Evolutionary conservation across 768 basidiomycete genomes (phyloP).

Genomic region (Panellus pusillus): DNA sequence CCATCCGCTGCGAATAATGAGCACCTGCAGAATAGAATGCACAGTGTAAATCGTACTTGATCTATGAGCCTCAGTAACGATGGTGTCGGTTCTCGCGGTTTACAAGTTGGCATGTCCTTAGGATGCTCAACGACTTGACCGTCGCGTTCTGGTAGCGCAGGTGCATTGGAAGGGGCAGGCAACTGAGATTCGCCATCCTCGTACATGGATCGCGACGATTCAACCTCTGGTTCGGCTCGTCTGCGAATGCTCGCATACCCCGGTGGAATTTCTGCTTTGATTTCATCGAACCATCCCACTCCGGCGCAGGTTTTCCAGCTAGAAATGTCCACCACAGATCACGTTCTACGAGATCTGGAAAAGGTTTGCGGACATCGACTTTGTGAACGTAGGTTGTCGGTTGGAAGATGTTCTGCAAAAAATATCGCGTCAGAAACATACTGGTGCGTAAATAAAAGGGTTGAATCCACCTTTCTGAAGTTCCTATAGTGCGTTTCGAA

Average conservation of each 20-base stretch:
- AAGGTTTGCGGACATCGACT: conserved; percentile 32
- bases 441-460: not conserved
- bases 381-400: conserved; percentile 51
- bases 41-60: conserved; percentile 50
- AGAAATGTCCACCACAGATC: conserved; percentile 82
- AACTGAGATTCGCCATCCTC: conserved; percentile 20
- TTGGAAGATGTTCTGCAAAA: conserved; percentile 62
- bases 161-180: conserved; percentile 42
- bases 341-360: conserved; percentile 73
- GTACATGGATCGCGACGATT: conserved; percentile 5
- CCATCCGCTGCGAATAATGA: conserved; percentile 50
- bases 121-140: conserved; percentile 7
- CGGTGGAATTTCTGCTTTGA: conserved; percentile 31
- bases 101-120: conserved; percentile 17
- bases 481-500: conserved; percentile 64
- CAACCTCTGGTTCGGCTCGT: conserved; percentile 25
- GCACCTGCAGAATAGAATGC: conserved; percentile 10
- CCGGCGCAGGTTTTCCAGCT: conserved; percentile 62
- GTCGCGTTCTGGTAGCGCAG: conserved; percentile 24
- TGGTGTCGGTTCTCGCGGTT: conserved; percentile 60
- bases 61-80: conserved; percentile 58
- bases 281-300: conserved; percentile 61
- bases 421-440: conserved; percentile 9
- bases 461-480: conserved; percentile 55
- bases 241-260: conserved; percentile 40